Base-by-base conservation (phyloP, 345 rosid genomes). In the Salix koriyanagi region DNA sequence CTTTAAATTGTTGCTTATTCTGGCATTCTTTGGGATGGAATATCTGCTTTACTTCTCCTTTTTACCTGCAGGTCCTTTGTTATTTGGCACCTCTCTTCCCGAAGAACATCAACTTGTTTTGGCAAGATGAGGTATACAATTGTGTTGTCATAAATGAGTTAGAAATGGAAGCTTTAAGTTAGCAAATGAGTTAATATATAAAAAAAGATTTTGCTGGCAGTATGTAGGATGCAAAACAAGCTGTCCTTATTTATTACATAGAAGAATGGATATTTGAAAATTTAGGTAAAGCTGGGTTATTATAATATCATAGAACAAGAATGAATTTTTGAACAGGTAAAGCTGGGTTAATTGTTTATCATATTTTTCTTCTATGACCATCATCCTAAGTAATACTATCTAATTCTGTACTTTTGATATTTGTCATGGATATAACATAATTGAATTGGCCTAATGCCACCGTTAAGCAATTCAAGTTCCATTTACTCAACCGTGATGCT, bases 111-210 rank as follows among this genome's bases (percentile, higher is more conserved):
- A 82, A 83, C 85, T 81, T 95, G 89, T 91, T 91, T 86, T 95
- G 99, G 99, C 97, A 95, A 83, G 99, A 95, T 83, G 99, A 95
- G 99, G 99, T 95, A 89, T 74, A 73, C 46, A 74, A 78, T 72
- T 75, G 62, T 85, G 79, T 79, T 64, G 78, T 77, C 67, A 44
- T 69, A 25, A 69, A 66, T 56, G 72, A 68, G 50, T 66, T 69
- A 21, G 64, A 23, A 66, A 56, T 54, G 56, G 26, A 72, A 66
- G 62, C 66, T 79, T 50, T 32, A 25, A 83, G 72, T 41, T 61
- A 65, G 42, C 36, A 21, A 37, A 82, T 74, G 69, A 41, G 44
- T 58, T 67, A 65, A 65, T 23, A 5, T 9, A 16, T 23, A 26
- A 41, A 44, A 19, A 19, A 9, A 58, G 4, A 11, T 19, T 60